Percentiles rank a stretch among this genome's conserved stretches.
These are phyloP conservation scores for Thyridium curvatum DNA, from an alignment of 2,329 filamentous ascomycete species.

Conservation along the genomic window DNA sequence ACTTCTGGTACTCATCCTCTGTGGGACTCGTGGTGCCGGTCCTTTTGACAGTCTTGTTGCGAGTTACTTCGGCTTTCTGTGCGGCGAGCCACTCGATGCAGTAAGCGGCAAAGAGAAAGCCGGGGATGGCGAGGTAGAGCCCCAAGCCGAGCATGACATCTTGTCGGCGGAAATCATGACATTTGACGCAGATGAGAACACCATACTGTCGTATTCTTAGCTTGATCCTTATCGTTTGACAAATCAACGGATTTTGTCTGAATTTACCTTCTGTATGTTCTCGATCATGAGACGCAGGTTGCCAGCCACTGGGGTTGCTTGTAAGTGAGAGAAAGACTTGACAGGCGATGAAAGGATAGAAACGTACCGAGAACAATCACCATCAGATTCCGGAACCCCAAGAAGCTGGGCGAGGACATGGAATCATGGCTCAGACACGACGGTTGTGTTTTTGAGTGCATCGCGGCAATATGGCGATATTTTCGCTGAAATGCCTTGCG, in stretches of 20 bases:
- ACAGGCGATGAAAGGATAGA: background rate
- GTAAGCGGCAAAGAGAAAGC: conserved; percentile 85
- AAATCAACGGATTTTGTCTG: background rate
- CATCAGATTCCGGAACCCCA: conserved; percentile 95
- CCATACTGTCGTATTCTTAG: conserved; percentile 60
- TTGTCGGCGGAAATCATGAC: conserved; percentile 77
- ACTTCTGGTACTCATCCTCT: conserved; percentile 57
- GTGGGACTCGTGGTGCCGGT: conserved; percentile 48
- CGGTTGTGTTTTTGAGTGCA: conserved; percentile 65
- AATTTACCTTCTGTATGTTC: conserved; percentile 80
- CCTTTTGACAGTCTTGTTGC: conserved; percentile 43
- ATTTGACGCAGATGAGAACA: conserved; percentile 84
- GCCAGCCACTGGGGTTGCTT: conserved; percentile 61
- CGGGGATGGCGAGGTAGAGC: conserved; percentile 83
- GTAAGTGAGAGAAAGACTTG: background rate
- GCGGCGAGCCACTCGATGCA: conserved; percentile 82
- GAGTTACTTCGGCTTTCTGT: conserved; percentile 64
- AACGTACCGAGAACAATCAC: conserved; percentile 76
- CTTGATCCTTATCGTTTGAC: conserved; percentile 1
- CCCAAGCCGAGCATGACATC: conserved; percentile 71
- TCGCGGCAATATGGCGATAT: conserved; percentile 87
- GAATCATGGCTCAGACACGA: conserved; percentile 87
- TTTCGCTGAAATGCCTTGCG: conserved; percentile 47
- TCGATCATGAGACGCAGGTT: conserved; percentile 94
- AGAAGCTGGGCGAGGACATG: conserved; percentile 68